phyloP scores from a whole-genome alignment of 2,329 filamentous ascomycete genomes.

The Penicillium janthinellum region DNA sequence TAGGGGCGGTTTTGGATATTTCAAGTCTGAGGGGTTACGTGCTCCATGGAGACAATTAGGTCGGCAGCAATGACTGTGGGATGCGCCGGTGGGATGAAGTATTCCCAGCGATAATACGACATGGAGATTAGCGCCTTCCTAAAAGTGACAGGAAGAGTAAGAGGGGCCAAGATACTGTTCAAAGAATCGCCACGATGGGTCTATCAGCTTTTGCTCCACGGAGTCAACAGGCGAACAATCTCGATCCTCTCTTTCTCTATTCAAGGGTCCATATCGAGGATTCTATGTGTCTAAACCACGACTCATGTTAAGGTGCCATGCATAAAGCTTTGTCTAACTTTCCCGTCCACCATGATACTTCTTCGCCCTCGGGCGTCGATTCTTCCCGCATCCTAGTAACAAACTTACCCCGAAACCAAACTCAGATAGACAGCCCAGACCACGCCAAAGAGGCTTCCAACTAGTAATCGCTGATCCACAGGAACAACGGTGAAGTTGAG shows the following conservation, averaged over 20 bases:
- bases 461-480: conserved; percentile 36
- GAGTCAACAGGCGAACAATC: not conserved
- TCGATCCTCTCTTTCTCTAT: not conserved
- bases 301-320: not conserved
- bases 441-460: conserved; percentile 40
- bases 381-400: not conserved
- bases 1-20: not conserved
- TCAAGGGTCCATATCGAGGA: not conserved
- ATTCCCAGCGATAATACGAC: not conserved
- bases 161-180: too few species aligned
- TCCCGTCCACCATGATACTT: not conserved
- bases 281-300: not conserved
- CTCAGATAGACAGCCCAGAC: conserved; percentile 45
- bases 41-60: not conserved
- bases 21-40: not conserved
- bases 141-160: too few species aligned
- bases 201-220: not conserved
- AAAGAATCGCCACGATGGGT: not conserved
- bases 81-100: too few species aligned
- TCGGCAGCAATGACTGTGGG: not conserved
- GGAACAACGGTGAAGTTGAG: conserved; percentile 44
- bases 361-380: not conserved
- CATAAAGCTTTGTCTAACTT: not conserved
- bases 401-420: conserved; percentile 29
- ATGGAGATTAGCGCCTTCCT: not conserved